Percentiles rank a stretch among this genome's conserved stretches.
Evolutionary conservation across 2,329 filamentous ascomycete genomes (phyloP).

Genomic region (Sarocladiaceae sp.): DNA sequence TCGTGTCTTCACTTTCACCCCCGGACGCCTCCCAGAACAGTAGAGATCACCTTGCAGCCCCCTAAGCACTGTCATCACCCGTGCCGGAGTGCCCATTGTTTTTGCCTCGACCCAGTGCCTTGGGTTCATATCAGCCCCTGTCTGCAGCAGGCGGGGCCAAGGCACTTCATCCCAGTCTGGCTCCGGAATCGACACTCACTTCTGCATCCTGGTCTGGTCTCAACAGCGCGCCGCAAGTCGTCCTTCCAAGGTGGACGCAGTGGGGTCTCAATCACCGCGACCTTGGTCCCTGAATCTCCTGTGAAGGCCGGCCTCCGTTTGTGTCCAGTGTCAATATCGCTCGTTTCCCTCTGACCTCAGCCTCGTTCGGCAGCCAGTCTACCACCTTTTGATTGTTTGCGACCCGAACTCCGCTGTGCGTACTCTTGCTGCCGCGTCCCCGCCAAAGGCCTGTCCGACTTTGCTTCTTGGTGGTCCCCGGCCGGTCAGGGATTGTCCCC

Average conservation of each 20-base stretch:
- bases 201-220: conserved; percentile 4
- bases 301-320: too few relatives aligned
- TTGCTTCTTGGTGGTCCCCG: neutral
- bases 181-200: conserved; percentile 2
- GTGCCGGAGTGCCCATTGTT: neutral
- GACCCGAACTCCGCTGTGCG: too few relatives aligned
- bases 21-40: conserved; percentile 1
- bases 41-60: conserved; percentile 4
- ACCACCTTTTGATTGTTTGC: neutral
- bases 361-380: neutral
- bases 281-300: conserved; percentile 9
- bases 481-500: neutral
- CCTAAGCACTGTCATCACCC: conserved; percentile 4
- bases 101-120: conserved; percentile 5
- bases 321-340: too few relatives aligned
- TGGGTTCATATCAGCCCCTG: conserved; percentile 5
- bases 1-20: neutral
- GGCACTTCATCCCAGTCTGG: neutral
- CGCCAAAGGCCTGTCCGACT: conserved; percentile 1
- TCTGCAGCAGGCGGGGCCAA: conserved; percentile 1
- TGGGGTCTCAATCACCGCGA: conserved; percentile 6
- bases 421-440: too few relatives aligned
- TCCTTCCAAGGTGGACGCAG: conserved; percentile 1
- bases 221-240: neutral
- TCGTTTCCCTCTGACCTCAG: neutral